These are phyloP conservation scores for Amanita muscaria DNA, from an alignment of 768 basidiomycete genomes.

Conservation along the genomic window DNA sequence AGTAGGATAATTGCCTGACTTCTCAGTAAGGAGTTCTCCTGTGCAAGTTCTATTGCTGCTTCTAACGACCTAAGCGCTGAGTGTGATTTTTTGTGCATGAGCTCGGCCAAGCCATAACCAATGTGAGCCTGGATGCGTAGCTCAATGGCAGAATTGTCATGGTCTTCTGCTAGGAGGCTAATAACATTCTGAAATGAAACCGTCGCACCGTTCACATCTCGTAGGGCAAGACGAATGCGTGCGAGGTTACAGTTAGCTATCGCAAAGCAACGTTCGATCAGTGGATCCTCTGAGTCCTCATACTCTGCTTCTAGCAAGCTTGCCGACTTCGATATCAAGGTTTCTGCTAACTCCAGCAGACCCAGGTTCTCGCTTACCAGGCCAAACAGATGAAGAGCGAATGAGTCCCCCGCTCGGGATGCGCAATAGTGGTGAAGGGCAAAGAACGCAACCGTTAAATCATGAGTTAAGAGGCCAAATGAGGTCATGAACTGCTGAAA, in stretches of 20 bases:
- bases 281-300: slow-evolving; percentile 76
- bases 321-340: slow-evolving; percentile 54
- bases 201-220: slow-evolving; percentile 50
- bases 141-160: slow-evolving; percentile 24
- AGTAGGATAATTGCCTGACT: slow-evolving; percentile 72
- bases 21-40: slow-evolving; percentile 37
- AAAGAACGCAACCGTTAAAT: slow-evolving; percentile 72
- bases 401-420: slow-evolving; percentile 56
- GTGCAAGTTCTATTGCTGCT: slow-evolving; percentile 47
- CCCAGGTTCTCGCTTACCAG: slow-evolving; percentile 82
- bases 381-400: slow-evolving; percentile 75
- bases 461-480: slow-evolving; percentile 23
- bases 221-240: slow-evolving; percentile 56
- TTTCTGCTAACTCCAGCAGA: slow-evolving; percentile 51
- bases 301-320: slow-evolving; percentile 75
- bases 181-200: slow-evolving; percentile 66
- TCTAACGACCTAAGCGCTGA: slow-evolving; percentile 63
- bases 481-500: slow-evolving; percentile 32
- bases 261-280: slow-evolving; percentile 69
- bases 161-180: slow-evolving; percentile 54
- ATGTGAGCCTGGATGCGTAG: slow-evolving; percentile 59
- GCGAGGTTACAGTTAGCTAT: slow-evolving; percentile 80
- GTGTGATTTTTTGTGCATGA: slow-evolving; percentile 53
- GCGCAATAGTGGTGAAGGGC: slow-evolving; percentile 69
- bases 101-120: slow-evolving; percentile 64